These are phyloP conservation scores for Ceratocystis smalleyi DNA, from an alignment of 2,329 filamentous ascomycete species.

Conservation along the genomic window DNA sequence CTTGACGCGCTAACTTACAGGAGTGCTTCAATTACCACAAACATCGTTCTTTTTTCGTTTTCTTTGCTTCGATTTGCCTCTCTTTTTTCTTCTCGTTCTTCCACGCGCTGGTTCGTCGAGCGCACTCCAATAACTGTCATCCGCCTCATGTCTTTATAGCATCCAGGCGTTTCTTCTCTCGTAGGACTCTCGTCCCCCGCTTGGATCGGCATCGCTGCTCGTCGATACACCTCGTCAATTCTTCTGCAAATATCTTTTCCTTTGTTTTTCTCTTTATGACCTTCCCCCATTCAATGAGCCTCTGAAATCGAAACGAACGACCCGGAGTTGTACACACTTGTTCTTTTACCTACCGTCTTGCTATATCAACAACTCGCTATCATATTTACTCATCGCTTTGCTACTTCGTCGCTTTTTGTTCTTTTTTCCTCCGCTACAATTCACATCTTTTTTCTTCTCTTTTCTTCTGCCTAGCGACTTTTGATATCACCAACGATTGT, in stretches of 20 bases:
- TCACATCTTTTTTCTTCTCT: conserved; percentile 14
- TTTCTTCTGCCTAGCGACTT: conserved; percentile 5
- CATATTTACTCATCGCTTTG: not conserved
- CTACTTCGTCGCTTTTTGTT: not conserved
- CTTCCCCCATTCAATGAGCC: conserved; percentile 26
- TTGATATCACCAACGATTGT: conserved; percentile 16
- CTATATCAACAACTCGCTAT: not conserved
- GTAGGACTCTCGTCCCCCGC: conserved; percentile 4
- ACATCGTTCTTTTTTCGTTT: not conserved
- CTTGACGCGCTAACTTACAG: not conserved
- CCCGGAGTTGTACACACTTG: conserved; percentile 20
- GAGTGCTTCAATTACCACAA: conserved; percentile 8
- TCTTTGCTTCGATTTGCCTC: not conserved
- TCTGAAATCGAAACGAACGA: conserved; percentile 25
- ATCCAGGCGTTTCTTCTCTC: conserved; percentile 3
- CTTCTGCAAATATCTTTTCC: conserved; percentile 21
- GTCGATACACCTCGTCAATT: conserved; percentile 14
- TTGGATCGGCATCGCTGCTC: conserved; percentile 10
- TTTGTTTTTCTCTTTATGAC: conserved; percentile 21
- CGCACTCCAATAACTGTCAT: not conserved
- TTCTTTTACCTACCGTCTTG: conserved; percentile 10
- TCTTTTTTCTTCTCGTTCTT: conserved; percentile 9
- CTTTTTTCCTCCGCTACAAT: conserved; percentile 17
- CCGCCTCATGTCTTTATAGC: conserved; percentile 14
- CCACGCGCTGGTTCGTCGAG: conserved; percentile 9